Percentiles rank a stretch among this genome's conserved stretches.
These are phyloP conservation scores for Termitomyces eurrhizus DNA, from an alignment of 768 basidiomycete species.

Conservation along the genomic window DNA sequence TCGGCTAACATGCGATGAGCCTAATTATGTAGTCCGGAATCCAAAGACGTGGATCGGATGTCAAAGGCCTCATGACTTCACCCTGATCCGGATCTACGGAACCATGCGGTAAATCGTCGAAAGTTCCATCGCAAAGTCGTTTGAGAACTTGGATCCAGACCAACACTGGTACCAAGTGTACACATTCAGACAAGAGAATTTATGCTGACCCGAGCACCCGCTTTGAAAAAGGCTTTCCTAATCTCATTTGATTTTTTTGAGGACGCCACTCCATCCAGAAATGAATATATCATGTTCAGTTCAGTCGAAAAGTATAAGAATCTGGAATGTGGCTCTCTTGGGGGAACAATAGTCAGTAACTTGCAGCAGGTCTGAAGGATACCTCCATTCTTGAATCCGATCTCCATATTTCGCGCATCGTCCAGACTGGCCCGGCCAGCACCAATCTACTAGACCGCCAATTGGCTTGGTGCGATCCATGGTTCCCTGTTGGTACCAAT, in stretches of 20 bases:
- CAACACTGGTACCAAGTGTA: neutral
- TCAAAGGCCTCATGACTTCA: neutral
- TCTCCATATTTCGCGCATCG: neutral
- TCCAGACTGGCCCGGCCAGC: neutral
- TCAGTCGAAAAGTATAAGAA: neutral
- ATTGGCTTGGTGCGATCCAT: neutral
- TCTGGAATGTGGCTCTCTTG: neutral
- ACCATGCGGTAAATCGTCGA: neutral
- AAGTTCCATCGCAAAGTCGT: neutral
- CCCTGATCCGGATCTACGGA: too few relatives aligned
- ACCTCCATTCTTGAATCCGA: neutral
- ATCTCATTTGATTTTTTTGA: neutral
- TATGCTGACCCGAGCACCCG: neutral
- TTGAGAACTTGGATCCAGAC: neutral
- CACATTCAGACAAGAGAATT: neutral
- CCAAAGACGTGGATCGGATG: neutral
- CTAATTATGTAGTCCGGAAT: neutral
- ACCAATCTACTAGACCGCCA: neutral
- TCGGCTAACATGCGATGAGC: neutral
- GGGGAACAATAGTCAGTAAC: neutral
- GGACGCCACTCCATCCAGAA: neutral
- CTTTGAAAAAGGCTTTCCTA: neutral
- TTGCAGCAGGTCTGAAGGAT: neutral
- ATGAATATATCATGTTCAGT: neutral
- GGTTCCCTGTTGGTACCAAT: neutral